Evolutionary conservation across 176 grass and related monocot species (phyloP), one percentile per base, ranked within the genome.

Genomic region (Triticum monococcum): DNA sequence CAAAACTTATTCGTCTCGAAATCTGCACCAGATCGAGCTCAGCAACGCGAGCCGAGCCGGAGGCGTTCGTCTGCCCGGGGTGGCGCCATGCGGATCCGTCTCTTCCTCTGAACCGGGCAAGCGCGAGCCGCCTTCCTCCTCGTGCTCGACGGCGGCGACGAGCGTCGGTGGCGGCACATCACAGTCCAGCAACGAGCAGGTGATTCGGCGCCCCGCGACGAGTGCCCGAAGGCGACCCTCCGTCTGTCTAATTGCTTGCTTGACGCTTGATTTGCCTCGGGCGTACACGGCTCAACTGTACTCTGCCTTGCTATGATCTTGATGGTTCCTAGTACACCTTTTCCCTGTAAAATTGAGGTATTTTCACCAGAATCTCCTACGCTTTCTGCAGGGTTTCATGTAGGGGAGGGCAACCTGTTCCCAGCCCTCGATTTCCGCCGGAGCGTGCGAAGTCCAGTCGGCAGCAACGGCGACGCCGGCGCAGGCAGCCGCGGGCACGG

Each of bases 401-500:
- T 59, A 88, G 86, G 37, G 71, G 23, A 77, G 81, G 50, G 70
- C 41, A 82, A 78, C 6, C 40, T 59, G 32, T 52, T 71, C 52
- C 82, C 38, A 17, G 54, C 40, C 68, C 54, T 35, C 69, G 71
- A 79, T 28, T 22, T 56, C 82, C 26, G 14, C 18, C 56, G 5
- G 72, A 85, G 81, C 64, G 78, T 25, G 70, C 9, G 4, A 82
- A 68, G 54, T 3, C 68, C 71, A 32, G 25, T 38, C 52, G 20
- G 71, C 64, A 72, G 43, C 46, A 71, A 82, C 30, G 76, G 57
- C 82, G 64, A 32, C 64, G 45, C 84, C 75, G 77, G 64, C 67
- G 84, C 87, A 89, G 72, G 87, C 68, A 88, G 69, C 69, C 86
- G 70, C 62, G 77, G 69, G 81, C 81, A 90, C 85, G 59, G 91